phyloP scores from a whole-genome alignment of 805 yeast genomes.

The Lipomyces sp. region DNA sequence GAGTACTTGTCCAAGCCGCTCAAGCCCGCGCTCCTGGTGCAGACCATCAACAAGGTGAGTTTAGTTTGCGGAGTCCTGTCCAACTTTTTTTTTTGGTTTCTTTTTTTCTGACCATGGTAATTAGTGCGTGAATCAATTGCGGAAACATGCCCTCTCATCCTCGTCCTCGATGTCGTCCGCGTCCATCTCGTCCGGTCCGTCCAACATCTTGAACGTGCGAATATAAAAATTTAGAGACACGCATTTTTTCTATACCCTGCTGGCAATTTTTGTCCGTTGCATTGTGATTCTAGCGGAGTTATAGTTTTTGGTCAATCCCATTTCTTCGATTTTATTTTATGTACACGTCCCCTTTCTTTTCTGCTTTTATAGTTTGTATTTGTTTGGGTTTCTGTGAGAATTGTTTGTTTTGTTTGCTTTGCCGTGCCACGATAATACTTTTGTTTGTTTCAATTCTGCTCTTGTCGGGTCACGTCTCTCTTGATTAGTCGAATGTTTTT shows the following conservation, averaged over 20 bases:
- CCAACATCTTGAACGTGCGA: background rate
- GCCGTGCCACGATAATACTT: too few species aligned
- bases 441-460: too few species aligned
- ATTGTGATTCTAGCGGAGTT: background rate
- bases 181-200: background rate
- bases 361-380: too few species aligned
- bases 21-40: slow-evolving; percentile 76
- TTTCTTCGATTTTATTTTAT: too few species aligned
- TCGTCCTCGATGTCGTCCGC: background rate
- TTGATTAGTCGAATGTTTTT: too few species aligned
- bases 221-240: too few species aligned
- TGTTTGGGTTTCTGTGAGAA: too few species aligned
- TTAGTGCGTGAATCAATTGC: slow-evolving; percentile 24
- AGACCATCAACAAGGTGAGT: slow-evolving; percentile 64
- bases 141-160: slow-evolving; percentile 6
- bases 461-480: too few species aligned
- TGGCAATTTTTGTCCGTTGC: background rate
- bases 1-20: slow-evolving; percentile 85
- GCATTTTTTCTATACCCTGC: background rate
- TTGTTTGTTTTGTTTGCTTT: too few species aligned
- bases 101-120: too few species aligned
- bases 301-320: background rate
- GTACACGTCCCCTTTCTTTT: too few species aligned
- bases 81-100: background rate
- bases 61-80: background rate